These are phyloP conservation scores for Alopecurus myosuroides DNA, from an alignment of 176 grass and related monocot species.

Conservation along the genomic window DNA sequence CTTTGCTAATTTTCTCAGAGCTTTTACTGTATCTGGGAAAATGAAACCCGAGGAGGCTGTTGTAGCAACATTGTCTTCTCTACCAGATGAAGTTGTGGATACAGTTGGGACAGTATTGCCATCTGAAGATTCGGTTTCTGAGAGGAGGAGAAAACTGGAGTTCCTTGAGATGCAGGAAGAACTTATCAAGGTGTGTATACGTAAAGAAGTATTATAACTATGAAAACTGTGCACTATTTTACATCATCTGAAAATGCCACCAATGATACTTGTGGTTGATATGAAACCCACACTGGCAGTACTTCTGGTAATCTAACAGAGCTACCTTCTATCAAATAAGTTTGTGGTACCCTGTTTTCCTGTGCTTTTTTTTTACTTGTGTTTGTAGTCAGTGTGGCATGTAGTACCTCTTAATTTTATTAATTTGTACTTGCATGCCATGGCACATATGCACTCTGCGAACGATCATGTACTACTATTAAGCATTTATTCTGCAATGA, in stretches of 20 bases:
- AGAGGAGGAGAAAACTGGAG: slow-evolving; percentile 87
- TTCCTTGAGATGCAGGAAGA: slow-evolving; percentile 99
- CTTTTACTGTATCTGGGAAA: slow-evolving; percentile 93
- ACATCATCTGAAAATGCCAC: slow-evolving; percentile 14
- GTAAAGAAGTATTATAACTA: slow-evolving; percentile 6
- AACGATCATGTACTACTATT: not conserved
- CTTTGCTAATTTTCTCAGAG: slow-evolving; percentile 53
- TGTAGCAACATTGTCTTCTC: slow-evolving; percentile 96
- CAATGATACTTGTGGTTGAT: slow-evolving; percentile 6
- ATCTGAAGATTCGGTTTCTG: slow-evolving; percentile 97
- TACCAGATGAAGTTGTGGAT: slow-evolving; percentile 99
- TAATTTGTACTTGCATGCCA: not conserved
- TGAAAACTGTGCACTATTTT: slow-evolving; percentile 9
- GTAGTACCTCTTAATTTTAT: not conserved
- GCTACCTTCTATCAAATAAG: not conserved
- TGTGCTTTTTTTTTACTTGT: not conserved
- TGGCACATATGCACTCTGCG: not conserved
- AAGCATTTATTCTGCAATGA: not conserved
- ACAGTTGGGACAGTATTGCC: slow-evolving; percentile 89
- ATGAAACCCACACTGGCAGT: not conserved
- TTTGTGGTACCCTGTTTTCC: not conserved
- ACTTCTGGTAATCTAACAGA: slow-evolving; percentile 8
- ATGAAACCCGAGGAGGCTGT: slow-evolving; percentile 98
- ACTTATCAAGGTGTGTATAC: slow-evolving; percentile 85
- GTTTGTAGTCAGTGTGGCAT: not conserved